Conservation (phyloP, 345 rosid genomes). For the Heritiera fomes region DNA sequence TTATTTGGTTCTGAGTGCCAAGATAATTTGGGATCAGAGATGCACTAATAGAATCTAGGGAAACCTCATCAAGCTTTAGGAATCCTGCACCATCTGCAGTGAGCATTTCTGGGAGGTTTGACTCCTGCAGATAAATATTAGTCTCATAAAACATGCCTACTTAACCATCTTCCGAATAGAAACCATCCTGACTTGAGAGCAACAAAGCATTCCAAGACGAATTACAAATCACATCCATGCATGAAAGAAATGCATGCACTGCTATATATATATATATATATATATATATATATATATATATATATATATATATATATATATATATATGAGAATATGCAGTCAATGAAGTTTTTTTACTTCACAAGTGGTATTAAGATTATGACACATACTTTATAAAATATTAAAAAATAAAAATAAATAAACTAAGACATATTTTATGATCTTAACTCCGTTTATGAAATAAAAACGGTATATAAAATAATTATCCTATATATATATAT, state of each 20-base stretch:
- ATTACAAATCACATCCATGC: neutral
- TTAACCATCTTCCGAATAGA: neutral
- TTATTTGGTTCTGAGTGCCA: conserved; percentile 43
- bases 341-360: too few relatives aligned
- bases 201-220: neutral
- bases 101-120: conserved; percentile 64
- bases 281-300: too few relatives aligned
- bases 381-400: too few relatives aligned
- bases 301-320: too few relatives aligned
- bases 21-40: conserved; percentile 45
- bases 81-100: conserved; percentile 31
- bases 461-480: too few relatives aligned
- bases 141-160: neutral
- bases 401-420: too few relatives aligned
- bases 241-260: neutral
- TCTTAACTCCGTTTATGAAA: too few relatives aligned
- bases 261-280: too few relatives aligned
- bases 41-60: conserved; percentile 49
- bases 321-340: too few relatives aligned
- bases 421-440: too few relatives aligned
- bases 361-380: too few relatives aligned
- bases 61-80: conserved; percentile 53
- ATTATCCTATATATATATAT: too few relatives aligned
- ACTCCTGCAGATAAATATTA: conserved; percentile 51
- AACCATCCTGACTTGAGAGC: neutral